phyloP scores from a whole-genome alignment of 805 yeast species.

The Pichia rugopelliculosa region DNA sequence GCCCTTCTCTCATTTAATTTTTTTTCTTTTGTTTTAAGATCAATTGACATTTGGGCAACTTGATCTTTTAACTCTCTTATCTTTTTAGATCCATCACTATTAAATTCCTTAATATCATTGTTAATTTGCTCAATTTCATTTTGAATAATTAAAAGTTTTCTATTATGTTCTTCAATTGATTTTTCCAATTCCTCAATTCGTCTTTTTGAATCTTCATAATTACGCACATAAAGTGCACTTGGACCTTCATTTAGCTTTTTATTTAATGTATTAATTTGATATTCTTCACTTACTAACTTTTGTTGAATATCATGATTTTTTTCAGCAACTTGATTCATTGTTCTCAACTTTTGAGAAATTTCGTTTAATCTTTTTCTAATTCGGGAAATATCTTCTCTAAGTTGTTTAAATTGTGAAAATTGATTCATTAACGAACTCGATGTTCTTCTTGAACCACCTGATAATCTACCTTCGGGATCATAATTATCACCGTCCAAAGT shows the following conservation, averaged over 20 bases:
- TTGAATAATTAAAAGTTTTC: slow-evolving; percentile 32
- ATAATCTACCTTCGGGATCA: slow-evolving; percentile 92
- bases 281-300: slow-evolving; percentile 47
- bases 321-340: slow-evolving; percentile 37
- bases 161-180: slow-evolving; percentile 39
- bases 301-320: slow-evolving; percentile 52
- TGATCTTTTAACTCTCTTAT: slow-evolving; percentile 56
- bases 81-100: slow-evolving; percentile 71
- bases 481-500: slow-evolving; percentile 90
- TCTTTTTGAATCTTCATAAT: slow-evolving; percentile 14
- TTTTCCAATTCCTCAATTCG: slow-evolving; percentile 34
- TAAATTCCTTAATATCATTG: slow-evolving; percentile 76
- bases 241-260: slow-evolving; percentile 50
- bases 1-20: slow-evolving; percentile 41
- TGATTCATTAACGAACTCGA: slow-evolving; percentile 51
- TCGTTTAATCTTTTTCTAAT: slow-evolving; percentile 35
- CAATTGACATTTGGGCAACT: slow-evolving; percentile 33
- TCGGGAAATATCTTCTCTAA: slow-evolving; percentile 36
- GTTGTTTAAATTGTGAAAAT: slow-evolving; percentile 49
- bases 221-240: slow-evolving; percentile 47
- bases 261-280: slow-evolving; percentile 49
- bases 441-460: slow-evolving; percentile 83
- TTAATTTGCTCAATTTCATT: slow-evolving; percentile 49
- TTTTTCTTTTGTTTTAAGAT: slow-evolving; percentile 31
- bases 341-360: slow-evolving; percentile 34